These are phyloP conservation scores for Chaetomium strumarium DNA, from an alignment of 2,329 filamentous ascomycete genomes.

Conservation along the genomic window DNA sequence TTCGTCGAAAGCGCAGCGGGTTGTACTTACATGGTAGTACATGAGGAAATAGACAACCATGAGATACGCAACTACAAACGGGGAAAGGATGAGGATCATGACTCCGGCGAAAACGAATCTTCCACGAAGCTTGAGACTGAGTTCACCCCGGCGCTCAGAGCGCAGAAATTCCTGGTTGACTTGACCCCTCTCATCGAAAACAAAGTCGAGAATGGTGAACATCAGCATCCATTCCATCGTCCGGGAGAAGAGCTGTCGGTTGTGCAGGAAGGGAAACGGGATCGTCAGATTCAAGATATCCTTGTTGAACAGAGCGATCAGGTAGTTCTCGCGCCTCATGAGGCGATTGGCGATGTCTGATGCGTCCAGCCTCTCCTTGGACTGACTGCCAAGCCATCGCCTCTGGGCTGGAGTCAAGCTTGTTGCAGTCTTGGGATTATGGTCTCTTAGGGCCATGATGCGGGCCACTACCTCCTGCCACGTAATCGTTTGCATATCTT, in stretches of 20 bases:
- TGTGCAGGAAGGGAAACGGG: slow-evolving; percentile 74
- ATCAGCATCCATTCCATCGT: slow-evolving; percentile 90
- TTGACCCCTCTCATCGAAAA: slow-evolving; percentile 85
- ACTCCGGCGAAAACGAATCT: slow-evolving; percentile 79
- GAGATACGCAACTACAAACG: slow-evolving; percentile 81
- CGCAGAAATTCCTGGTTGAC: slow-evolving; percentile 82
- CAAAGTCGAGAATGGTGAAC: slow-evolving; percentile 84
- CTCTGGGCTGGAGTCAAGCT: slow-evolving; percentile 48
- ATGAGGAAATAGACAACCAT: slow-evolving; percentile 87
- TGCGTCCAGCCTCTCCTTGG: slow-evolving; percentile 89
- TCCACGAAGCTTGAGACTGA: slow-evolving; percentile 71
- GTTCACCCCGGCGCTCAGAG: slow-evolving; percentile 67
- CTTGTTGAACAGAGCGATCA: slow-evolving; percentile 96
- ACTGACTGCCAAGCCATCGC: slow-evolving; percentile 69
- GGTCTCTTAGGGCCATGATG: slow-evolving; percentile 75
- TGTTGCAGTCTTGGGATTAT: slow-evolving; percentile 72
- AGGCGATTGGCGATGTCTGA: slow-evolving; percentile 95
- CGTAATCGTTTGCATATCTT: slow-evolving; percentile 88
- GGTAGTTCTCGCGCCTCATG: slow-evolving; percentile 95
- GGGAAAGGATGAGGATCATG: slow-evolving; percentile 80
- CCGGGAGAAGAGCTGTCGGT: slow-evolving; percentile 77
- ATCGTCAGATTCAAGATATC: slow-evolving; percentile 84
- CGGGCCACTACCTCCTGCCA: slow-evolving; percentile 88
- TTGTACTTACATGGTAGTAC: slow-evolving; percentile 71
- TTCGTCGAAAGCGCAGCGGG: background rate